Base-by-base conservation (phyloP, 1,284 basidiomycete species). In the Cryptococcus jaspeensis region DNA sequence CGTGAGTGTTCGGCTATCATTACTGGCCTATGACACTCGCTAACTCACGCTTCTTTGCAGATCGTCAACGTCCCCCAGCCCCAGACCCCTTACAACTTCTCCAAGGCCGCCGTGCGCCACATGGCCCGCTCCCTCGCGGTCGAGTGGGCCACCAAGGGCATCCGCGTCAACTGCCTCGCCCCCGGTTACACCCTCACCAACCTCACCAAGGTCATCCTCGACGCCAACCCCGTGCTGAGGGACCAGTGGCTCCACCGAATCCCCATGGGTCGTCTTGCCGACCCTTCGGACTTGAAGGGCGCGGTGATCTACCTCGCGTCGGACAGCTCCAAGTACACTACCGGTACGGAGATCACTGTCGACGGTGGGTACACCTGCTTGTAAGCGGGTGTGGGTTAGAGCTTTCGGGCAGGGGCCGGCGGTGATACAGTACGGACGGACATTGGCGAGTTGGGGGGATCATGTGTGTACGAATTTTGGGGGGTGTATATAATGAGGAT, bases 1-100 rank as follows among this genome's bases (percentile, higher is more conserved):
- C 70, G 90, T 92, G 75, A 78, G 86, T 79, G 28, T 9, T 9
- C 28, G 28, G 9, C 28, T 9, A 9, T 5, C 28, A 32, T 36
- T 13, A 42, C 41, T 36, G 23, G 28, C 20, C 12, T 35, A 38
- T n/a, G 15, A 39, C n/a, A 7, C 44, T 7, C 2, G 51, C 13
- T 28, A 46, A 16, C 16, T 45, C 16, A 40, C 32, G 5, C 18
- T 11, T 25, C n/a, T 2, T 25, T 50, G 6, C 69, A 92, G 89
- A 85, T 93, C 61, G 83, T 93, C 74, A 93, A 93, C 77, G 84
- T 89, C 56, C 91, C 91, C 59, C 81, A 96, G 84, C 85, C 84
- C 39, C 94, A 98, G 83, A 90, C 90, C 1, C 93, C 94, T 0
- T 98, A 98, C 79, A 98, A 97, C 76, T 88, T 90, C n/a, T 93